Evolutionary conservation across 164 flowering plant species (phyloP), one percentile per base, ranked within the genome.

Genomic region (Tetracentron sinense): DNA sequence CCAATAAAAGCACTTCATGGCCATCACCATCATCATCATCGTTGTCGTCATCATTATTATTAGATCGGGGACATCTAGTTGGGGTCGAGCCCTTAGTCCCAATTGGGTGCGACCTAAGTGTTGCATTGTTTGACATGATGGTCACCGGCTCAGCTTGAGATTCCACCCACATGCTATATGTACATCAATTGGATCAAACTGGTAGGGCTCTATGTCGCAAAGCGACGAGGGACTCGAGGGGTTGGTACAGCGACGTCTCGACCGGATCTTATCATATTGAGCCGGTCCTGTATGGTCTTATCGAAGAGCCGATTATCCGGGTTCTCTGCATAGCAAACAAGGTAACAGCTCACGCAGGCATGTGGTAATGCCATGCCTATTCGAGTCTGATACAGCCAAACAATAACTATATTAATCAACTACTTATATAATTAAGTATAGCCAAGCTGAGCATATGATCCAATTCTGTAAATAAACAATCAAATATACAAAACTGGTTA

Each of bases 291-390:
- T 42, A 93, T 86, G 16, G 83, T 88, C n/a, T 69, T 58, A 50
- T 85, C 94, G 42, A 87, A 90, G 31, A 87, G 62, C 62, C 85
- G 59, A 72, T 67, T 81, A 1, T 75, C 68, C 0, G 96, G 96
- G 66, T 83, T 82, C 70, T 92, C 93, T 0, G 96, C 97, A 63
- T 87, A 93, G 70, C 98, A 90, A 0, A 81, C 94, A 35, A 87
- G 88, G 80, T 83, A 93, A 63, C 96, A 82, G 53, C 92, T 79
- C 72, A 93, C 95, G 67, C 98, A 93, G 0, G 97, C 96, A 46
- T 90, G 96, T 14, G 98, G 97, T 63, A 93, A 42, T 60, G 97
- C 98, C 97, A 93, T 90, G 11, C 89, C 82, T 29, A 93, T 88
- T 72, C 98, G 77, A 5, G 97, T 90, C 98, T 93, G 87, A 7